These are phyloP conservation scores for Bullera alba DNA, from an alignment of 768 basidiomycete species.

Conservation along the genomic window DNA sequence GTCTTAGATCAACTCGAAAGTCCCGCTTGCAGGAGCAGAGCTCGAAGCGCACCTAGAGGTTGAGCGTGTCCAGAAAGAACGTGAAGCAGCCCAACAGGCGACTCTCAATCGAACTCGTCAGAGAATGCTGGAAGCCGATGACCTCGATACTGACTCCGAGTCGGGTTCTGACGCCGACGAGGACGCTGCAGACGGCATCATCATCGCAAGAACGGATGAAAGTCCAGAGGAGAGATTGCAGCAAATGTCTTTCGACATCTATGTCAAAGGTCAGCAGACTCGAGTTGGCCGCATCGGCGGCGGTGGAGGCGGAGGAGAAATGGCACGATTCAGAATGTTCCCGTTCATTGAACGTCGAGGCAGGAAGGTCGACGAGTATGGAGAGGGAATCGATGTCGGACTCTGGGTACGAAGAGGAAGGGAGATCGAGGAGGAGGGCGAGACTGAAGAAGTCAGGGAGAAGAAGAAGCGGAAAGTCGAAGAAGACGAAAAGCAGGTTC, in stretches of 20 bases:
- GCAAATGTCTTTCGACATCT: constrained; percentile 82
- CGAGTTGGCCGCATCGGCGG: constrained; percentile 51
- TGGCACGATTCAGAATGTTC: constrained; percentile 81
- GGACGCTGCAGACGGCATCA: constrained; percentile 52
- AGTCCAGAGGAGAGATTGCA: constrained; percentile 21
- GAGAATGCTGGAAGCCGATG: constrained; percentile 90
- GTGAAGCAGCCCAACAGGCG: constrained; percentile 78
- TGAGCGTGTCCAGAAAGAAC: constrained; percentile 69
- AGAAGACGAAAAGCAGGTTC: constrained; percentile 76
- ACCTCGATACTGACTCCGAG: constrained; percentile 49
- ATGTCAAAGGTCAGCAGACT: constrained; percentile 90
- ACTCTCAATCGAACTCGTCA: constrained; percentile 71
- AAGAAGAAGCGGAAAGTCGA: constrained; percentile 60
- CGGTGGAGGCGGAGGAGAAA: constrained; percentile 13
- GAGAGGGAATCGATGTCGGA: constrained; percentile 88
- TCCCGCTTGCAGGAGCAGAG: constrained; percentile 80
- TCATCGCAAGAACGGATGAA: constrained; percentile 3
- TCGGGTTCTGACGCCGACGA: constrained; percentile 60
- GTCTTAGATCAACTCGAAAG: constrained; percentile 75
- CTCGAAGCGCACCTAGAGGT: constrained; percentile 71
- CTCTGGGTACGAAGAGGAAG: constrained; percentile 92
- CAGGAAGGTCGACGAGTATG: constrained; percentile 86
- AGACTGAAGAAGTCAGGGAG: constrained; percentile 71
- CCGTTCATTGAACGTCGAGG: constrained; percentile 84
- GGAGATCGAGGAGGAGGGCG: constrained; percentile 81